phyloP scores from a whole-genome alignment of 225 moss, liverwort and hornwort genomes.

The Straminergon stramineum region DNA sequence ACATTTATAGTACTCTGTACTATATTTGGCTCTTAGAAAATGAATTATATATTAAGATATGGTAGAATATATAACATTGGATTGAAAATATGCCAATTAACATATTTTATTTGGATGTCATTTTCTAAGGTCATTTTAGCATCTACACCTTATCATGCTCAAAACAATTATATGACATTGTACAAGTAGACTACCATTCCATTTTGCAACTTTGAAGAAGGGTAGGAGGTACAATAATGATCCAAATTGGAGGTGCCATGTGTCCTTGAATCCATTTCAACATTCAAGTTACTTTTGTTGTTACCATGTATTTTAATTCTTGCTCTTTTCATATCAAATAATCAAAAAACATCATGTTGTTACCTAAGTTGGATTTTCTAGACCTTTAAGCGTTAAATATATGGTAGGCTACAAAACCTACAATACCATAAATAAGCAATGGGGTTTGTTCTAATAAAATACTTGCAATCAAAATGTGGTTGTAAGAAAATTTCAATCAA shows the following conservation, averaged over 20 bases:
- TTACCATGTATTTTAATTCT: not conserved
- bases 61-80: not conserved
- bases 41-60: not conserved
- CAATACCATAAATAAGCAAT: not conserved
- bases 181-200: not conserved
- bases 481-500: not conserved
- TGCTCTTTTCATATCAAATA: not conserved
- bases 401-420: not conserved
- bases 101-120: not conserved
- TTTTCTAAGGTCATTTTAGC: not conserved
- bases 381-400: no score
- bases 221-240: not conserved
- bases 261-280: not conserved
- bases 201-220: not conserved
- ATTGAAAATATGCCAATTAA: not conserved
- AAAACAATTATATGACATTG: not conserved
- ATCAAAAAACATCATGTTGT: not conserved
- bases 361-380: not conserved
- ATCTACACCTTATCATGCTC: not conserved
- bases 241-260: not conserved
- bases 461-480: not conserved
- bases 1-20: fast-evolving
- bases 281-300: no score
- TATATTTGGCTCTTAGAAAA: not conserved
- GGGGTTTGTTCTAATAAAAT: not conserved